Evolutionary conservation across 148 eudicot genomes (phyloP), one percentile per base, ranked within the genome.

Genomic region (Chenopodium berlandieri): DNA sequence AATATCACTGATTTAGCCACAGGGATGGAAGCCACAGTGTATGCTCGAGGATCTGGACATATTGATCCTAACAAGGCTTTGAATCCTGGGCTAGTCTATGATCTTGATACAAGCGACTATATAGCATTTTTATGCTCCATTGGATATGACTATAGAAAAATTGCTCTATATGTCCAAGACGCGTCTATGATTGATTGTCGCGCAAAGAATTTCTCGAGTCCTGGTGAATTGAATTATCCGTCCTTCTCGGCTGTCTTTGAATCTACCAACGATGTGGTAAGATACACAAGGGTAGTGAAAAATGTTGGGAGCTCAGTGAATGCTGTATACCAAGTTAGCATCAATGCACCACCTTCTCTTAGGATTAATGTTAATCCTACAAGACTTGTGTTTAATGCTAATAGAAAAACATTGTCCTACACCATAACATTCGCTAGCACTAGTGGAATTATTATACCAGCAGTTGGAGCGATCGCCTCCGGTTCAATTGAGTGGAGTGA

Each of bases 21-120:
- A 0, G 93, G 94, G 0, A 81, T 68, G 54, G 81, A 87, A 83
- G 91, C 98, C 16, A 85, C 91, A n/a, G 89, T 93, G 11, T 95
- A 90, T 52, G 81, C 91, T 25, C 90, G 90, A n/a, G 98, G 98
- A 16, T 78, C 98, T 2, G 98, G 98, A 19, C 98, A 95, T 73
- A 94, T 95, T 56, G 92, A 91, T 44, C 98, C 98, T 0, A 95
- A 93, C 83, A 76, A 67, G 75, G 95, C 98, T 6, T 78, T 91
- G 17, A 78, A 91, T 52, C 98, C 98, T 0, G 98, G 98, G 6
- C 83, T 95, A 75, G 88, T 95, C 17, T 95, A 91, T 34, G 98
- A 95, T 46, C 78, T 90, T 13, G 85, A 69, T 0, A 73, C 34
- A 1, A 75, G 32, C 20, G 91, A 92, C 27, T 95, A 92, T 54